Percentiles rank a stretch among this genome's conserved stretches.
These are phyloP conservation scores for Magnusiomyces magnusii DNA, from an alignment of 1,139 yeast species.

Conservation along the genomic window DNA sequence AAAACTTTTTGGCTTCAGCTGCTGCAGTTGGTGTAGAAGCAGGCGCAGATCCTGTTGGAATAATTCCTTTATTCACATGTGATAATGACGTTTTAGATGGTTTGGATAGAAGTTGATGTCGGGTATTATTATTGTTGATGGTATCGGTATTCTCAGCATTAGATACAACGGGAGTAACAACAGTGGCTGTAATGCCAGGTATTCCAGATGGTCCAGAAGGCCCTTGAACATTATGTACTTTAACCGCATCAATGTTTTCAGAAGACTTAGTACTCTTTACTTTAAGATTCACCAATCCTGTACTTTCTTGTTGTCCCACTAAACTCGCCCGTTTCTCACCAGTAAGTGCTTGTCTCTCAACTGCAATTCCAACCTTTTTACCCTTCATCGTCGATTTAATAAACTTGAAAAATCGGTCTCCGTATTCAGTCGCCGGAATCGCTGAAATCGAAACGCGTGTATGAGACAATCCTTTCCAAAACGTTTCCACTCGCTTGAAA, in stretches of 20 bases:
- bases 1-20: neutral
- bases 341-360: too few species aligned
- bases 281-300: too few species aligned
- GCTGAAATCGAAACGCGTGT: conserved; percentile 72
- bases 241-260: neutral
- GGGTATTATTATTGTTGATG: neutral
- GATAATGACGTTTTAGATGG: neutral
- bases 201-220: neutral
- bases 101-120: too few species aligned
- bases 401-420: conserved; percentile 72
- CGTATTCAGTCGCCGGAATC: conserved; percentile 84
- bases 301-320: too few species aligned
- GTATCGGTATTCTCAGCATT: too few species aligned
- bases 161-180: neutral
- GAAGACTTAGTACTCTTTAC: too few species aligned
- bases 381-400: conserved; percentile 36
- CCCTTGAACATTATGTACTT: neutral
- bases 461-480: conserved; percentile 71
- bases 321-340: too few species aligned
- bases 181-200: neutral
- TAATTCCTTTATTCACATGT: neutral
- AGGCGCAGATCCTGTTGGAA: neutral
- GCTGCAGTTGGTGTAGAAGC: neutral
- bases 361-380: neutral
- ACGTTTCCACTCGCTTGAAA: conserved; percentile 73